Conservation (phyloP, 2,329 filamentous ascomycete species). For the Microcyclospora pomicola region DNA sequence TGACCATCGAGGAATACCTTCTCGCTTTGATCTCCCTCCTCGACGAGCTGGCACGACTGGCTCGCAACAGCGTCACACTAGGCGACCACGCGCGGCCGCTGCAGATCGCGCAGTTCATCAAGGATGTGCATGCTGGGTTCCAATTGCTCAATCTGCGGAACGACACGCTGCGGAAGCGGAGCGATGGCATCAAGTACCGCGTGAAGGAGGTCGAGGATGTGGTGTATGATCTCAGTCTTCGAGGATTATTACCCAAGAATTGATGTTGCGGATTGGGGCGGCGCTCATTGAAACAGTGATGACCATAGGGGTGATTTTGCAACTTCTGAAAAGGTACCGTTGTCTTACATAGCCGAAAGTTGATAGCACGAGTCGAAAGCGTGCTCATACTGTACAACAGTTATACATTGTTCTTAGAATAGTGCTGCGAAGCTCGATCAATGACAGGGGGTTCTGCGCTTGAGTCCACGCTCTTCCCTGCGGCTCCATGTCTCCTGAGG, state of each 20-base stretch:
- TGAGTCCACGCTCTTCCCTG: too few relatives aligned
- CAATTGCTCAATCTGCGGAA: conserved; percentile 97
- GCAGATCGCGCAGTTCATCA: conserved; percentile 81
- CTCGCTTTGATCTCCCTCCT: conserved; percentile 74
- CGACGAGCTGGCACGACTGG: conserved; percentile 79
- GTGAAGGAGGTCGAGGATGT: conserved; percentile 98
- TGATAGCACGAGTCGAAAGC: too few relatives aligned
- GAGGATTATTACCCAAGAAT: conserved; percentile 45
- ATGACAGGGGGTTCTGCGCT: too few relatives aligned
- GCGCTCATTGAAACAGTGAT: too few relatives aligned
- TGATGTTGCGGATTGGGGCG: background rate
- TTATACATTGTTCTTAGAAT: too few relatives aligned
- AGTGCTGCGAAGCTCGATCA: too few relatives aligned
- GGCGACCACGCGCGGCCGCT: conserved; percentile 78
- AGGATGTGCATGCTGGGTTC: conserved; percentile 90
- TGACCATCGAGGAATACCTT: conserved; percentile 95
- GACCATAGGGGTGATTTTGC: too few relatives aligned
- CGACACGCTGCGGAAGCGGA: conserved; percentile 71
- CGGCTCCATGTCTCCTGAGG: too few relatives aligned
- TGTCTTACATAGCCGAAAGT: too few relatives aligned
- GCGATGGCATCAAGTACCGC: conserved; percentile 90
- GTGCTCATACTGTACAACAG: too few relatives aligned
- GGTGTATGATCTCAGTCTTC: conserved; percentile 83
- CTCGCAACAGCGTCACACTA: conserved; percentile 86
- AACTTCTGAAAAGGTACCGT: too few relatives aligned